These are phyloP conservation scores for Nicotiana otophora DNA, from an alignment of 257 asterid species.

Conservation along the genomic window DNA sequence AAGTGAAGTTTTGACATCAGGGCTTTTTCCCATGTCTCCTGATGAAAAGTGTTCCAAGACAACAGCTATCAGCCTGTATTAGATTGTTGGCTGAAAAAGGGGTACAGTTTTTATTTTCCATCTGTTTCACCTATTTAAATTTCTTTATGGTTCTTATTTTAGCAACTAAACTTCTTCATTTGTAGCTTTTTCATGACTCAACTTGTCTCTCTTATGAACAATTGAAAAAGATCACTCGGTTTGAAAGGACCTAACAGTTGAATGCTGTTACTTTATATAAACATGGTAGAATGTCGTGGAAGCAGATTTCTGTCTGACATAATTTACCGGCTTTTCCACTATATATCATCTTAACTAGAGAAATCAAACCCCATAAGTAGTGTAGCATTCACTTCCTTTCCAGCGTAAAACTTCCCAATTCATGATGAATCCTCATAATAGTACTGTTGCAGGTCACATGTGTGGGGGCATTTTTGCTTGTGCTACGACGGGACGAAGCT, in stretches of 20 bases:
- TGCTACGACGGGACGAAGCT: slow-evolving; percentile 57
- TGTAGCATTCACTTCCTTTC: too few species aligned
- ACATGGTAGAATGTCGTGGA: not conserved
- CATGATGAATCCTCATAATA: too few species aligned
- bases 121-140: too few species aligned
- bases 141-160: too few species aligned
- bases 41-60: too few species aligned
- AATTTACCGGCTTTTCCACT: slow-evolving; percentile 8
- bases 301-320: not conserved
- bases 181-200: not conserved
- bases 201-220: not conserved
- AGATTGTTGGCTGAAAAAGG: too few species aligned
- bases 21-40: too few species aligned
- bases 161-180: not conserved
- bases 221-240: not conserved
- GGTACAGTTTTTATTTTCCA: too few species aligned
- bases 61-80: too few species aligned
- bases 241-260: not conserved
- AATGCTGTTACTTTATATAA: not conserved
- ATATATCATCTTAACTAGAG: not conserved
- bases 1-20: too few species aligned
- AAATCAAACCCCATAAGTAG: too few species aligned
- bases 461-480: slow-evolving; percentile 87
- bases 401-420: too few species aligned
- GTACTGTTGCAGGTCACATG: slow-evolving; percentile 46